Conservation (phyloP, 2,329 filamentous ascomycete species). For the Neoarthrinium moseri region DNA sequence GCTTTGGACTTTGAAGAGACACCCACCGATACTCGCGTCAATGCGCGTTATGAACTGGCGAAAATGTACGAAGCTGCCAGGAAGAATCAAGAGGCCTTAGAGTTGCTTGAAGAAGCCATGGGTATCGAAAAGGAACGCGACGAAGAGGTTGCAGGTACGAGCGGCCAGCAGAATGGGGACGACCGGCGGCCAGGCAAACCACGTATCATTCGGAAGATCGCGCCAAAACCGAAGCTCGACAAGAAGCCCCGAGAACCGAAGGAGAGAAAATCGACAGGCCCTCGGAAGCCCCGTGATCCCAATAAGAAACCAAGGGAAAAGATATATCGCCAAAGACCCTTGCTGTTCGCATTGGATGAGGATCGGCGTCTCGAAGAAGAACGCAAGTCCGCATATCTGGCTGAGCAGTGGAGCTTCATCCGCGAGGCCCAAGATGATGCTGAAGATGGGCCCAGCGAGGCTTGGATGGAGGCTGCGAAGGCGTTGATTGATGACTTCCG, state of each 20-base stretch:
- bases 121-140: slow-evolving; percentile 54
- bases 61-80: slow-evolving; percentile 79
- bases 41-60: slow-evolving; percentile 76
- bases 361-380: slow-evolving; percentile 28
- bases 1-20: slow-evolving; percentile 70
- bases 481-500: slow-evolving; percentile 63
- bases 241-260: neutral
- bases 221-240: neutral
- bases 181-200: slow-evolving; percentile 2
- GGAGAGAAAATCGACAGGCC: neutral
- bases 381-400: slow-evolving; percentile 28
- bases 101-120: slow-evolving; percentile 74
- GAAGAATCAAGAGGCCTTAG: slow-evolving; percentile 73
- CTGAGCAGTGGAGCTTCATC: slow-evolving; percentile 37
- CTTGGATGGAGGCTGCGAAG: slow-evolving; percentile 59
- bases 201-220: neutral
- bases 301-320: neutral
- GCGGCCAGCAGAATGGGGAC: neutral
- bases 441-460: slow-evolving; percentile 39
- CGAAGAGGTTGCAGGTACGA: slow-evolving; percentile 16
- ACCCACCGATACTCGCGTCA: slow-evolving; percentile 53
- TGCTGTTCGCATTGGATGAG: slow-evolving; percentile 27
- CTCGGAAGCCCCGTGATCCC: slow-evolving; percentile 1
- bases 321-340: slow-evolving; percentile 20
- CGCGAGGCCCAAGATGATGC: slow-evolving; percentile 26